These are phyloP conservation scores for Wakefieldia striispora DNA, from an alignment of 768 basidiomycete species.

Conservation along the genomic window DNA sequence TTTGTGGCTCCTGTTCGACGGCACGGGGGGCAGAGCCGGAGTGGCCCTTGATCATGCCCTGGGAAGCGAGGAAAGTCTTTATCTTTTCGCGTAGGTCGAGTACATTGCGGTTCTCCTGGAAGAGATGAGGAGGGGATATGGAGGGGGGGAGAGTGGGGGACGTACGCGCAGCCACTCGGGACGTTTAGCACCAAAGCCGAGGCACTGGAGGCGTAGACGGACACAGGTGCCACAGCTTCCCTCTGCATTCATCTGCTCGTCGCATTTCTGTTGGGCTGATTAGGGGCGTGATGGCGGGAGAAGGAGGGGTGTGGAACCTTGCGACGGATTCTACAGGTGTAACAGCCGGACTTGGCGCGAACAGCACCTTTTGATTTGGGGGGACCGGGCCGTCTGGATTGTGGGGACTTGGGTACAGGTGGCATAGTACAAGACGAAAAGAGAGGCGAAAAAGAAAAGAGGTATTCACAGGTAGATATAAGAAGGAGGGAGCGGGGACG, in stretches of 20 bases:
- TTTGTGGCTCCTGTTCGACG: conserved; percentile 53
- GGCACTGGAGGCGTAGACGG: conserved; percentile 78
- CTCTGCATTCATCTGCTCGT: conserved; percentile 61
- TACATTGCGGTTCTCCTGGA: conserved; percentile 69
- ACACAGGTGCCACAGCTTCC: conserved; percentile 74
- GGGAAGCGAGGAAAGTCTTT: conserved; percentile 72
- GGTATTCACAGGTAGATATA: not conserved
- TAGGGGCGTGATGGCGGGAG: conserved; percentile 8
- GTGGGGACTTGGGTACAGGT: conserved; percentile 42
- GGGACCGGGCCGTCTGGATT: conserved; percentile 44
- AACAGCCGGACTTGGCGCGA: conserved; percentile 86
- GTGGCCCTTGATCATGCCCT: conserved; percentile 90
- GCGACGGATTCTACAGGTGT: conserved; percentile 82
- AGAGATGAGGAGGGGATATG: conserved; percentile 8
- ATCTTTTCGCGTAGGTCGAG: conserved; percentile 71
- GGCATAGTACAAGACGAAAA: conserved; percentile 21
- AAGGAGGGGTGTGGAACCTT: conserved; percentile 52
- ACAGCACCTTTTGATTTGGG: conserved; percentile 79
- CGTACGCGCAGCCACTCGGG: conserved; percentile 82
- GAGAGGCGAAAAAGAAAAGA: not conserved
- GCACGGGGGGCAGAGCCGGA: conserved; percentile 65
- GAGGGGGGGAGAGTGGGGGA: not conserved
- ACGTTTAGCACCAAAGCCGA: conserved; percentile 82
- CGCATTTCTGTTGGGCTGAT: conserved; percentile 65
- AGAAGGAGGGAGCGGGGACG: conserved; percentile 9